A percentile compares a stretch with the other conserved stretches of the same genome.
Evolutionary conservation across 441 rosid species (phyloP).

Genomic region (California macrophylla): DNA sequence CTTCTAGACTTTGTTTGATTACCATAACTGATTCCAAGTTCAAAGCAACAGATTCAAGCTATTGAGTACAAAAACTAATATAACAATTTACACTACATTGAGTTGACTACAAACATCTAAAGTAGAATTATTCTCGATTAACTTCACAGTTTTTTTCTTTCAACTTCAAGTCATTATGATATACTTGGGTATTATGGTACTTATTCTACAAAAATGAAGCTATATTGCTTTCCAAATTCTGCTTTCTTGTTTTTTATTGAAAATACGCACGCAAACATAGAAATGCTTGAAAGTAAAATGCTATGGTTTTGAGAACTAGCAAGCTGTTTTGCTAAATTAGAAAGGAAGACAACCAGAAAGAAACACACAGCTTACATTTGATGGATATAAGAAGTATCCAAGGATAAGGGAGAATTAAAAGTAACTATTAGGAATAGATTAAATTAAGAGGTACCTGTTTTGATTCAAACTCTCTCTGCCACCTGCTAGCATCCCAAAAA

Average conservation of each 20-base stretch:
- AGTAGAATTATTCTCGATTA: background rate
- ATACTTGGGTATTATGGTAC: background rate
- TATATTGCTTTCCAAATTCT: background rate
- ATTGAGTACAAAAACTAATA: background rate
- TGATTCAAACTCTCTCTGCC: conserved; percentile 93
- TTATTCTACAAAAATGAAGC: background rate
- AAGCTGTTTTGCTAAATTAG: background rate
- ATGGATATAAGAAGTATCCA: background rate
- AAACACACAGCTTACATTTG: background rate
- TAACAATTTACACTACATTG: background rate
- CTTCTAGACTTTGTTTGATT: background rate
- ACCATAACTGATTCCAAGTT: background rate
- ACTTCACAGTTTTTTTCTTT: background rate
- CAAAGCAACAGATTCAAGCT: background rate
- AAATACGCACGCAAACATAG: background rate
- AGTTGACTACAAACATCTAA: background rate
- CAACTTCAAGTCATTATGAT: background rate
- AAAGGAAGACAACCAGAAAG: conserved; percentile 8
- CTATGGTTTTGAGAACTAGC: background rate
- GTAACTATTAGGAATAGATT: conserved; percentile 4
- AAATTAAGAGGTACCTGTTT: conserved; percentile 54
- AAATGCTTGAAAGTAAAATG: background rate
- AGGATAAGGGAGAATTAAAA: conserved; percentile 3
- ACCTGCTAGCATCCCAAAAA: conserved; percentile 92
- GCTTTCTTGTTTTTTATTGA: background rate